A percentile compares a stretch with the other conserved stretches of the same genome.
Conservation (phyloP, 2,329 filamentous ascomycete genomes). For the Leptographium radiaticola region DNA sequence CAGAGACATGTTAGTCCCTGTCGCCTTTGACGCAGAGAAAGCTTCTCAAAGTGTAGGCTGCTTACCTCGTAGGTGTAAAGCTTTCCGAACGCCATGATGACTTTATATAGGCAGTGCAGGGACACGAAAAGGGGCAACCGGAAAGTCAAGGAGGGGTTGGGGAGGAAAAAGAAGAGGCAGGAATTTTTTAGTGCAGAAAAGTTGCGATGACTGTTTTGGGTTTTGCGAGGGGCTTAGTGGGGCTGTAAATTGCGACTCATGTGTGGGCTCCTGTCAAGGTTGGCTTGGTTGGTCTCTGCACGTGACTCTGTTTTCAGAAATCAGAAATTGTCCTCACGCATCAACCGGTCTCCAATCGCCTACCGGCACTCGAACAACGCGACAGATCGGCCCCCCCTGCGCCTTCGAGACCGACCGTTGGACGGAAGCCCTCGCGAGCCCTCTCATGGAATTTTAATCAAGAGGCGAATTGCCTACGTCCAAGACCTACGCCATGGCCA, state of each 20-base stretch:
- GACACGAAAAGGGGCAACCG: conserved; percentile 12
- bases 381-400: background rate
- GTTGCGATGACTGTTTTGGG: conserved; percentile 4
- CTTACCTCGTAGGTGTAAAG: conserved; percentile 44
- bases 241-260: conserved; percentile 3
- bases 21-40: background rate
- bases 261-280: background rate
- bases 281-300: background rate
- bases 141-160: conserved; percentile 10
- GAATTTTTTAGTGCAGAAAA: conserved; percentile 10
- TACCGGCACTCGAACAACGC: background rate
- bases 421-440: background rate
- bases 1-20: background rate
- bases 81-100: conserved; percentile 93
- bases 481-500: conserved; percentile 5
- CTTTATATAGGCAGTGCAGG: conserved; percentile 14
- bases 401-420: background rate
- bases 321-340: background rate
- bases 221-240: conserved; percentile 8
- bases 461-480: background rate
- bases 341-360: background rate
- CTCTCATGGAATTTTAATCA: background rate
- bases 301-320: background rate
- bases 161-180: conserved; percentile 13
- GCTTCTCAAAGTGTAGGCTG: background rate